Evolutionary conservation across 1,284 basidiomycete species (phyloP), one percentile per base, ranked within the genome.

Genomic region (Rhodotorula glutinis): DNA sequence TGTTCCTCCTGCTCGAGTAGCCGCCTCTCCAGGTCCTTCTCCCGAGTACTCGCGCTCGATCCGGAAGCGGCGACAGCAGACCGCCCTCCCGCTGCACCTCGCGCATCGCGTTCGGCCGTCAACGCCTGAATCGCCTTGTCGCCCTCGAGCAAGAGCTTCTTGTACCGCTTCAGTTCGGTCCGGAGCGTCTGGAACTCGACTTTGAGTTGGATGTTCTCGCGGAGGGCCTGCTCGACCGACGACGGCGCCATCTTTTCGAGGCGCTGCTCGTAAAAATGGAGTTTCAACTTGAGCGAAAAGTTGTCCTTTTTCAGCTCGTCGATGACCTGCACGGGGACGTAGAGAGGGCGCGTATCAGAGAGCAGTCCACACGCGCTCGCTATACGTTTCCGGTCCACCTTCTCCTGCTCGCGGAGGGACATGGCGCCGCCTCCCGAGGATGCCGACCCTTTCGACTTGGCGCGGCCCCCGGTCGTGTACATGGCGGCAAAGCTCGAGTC

Each of bases 261-360:
- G 40, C 91, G 88, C 76, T 95, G 91, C 77, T 95, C 91, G 57
- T 94, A 85, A 77, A 95, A 94, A 78, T 93, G 91, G 9, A 95
- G 90, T 72, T 92, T 90, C 62, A 95, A 85, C 78, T 96, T 94
- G 77, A 96, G 87, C 75, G 89, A 90, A 80, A 95, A 95, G 81
- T 94, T 92, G 78, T 96, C 92, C 78, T 93, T 94, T 82, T 94
- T 94, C 74, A 93, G 84, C 70, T 87, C 87, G 80, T 96, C 91
- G 76, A 95, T 91, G 78, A 93, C 89, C 92, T 95, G 74, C 11
- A 2, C 2, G 16, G 38, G 1, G n/a, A n/a, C n/a, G n/a, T n/a
- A n/a, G n/a, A n/a, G n/a, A 51, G 29, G 17, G 41, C 19, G 13
- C 10, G 27, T 49, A 14, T 21, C 30, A 3, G 41, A 53, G 49